Evolutionary conservation across 805 yeast genomes (phyloP).

Genomic region (Candida golubevii): DNA sequence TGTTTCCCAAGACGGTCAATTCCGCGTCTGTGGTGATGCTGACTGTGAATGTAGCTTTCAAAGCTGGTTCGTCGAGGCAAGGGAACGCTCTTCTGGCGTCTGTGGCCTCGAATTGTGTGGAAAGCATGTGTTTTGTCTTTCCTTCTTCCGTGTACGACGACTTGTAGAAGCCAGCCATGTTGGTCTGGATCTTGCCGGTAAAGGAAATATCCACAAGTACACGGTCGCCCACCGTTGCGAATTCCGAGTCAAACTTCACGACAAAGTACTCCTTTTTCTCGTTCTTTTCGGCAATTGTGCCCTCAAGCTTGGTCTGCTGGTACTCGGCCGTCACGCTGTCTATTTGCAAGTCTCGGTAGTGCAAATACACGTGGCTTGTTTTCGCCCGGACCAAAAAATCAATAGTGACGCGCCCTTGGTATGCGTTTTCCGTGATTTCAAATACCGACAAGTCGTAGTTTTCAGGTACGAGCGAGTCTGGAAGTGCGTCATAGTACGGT

Average conservation of each 20-base stretch:
- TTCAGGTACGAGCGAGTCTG: slow-evolving; percentile 62
- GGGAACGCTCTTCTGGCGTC: slow-evolving; percentile 59
- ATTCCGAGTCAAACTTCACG: slow-evolving; percentile 47
- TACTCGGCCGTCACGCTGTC: slow-evolving; percentile 18
- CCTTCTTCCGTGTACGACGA: slow-evolving; percentile 42
- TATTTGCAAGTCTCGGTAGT: slow-evolving; percentile 42
- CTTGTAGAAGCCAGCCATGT: slow-evolving; percentile 55
- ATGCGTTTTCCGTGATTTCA: slow-evolving; percentile 43
- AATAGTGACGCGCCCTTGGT: slow-evolving; percentile 46
- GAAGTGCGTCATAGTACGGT: slow-evolving; percentile 48
- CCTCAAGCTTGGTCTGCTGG: slow-evolving; percentile 24
- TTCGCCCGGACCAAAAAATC: slow-evolving; percentile 40
- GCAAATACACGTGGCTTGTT: slow-evolving; percentile 45
- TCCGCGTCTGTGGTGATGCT: slow-evolving; percentile 28
- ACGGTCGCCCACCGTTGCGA: slow-evolving; percentile 22
- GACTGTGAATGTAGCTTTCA: slow-evolving; percentile 54
- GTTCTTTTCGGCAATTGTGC: slow-evolving; percentile 28
- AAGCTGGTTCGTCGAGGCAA: slow-evolving; percentile 52
- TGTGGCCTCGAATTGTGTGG: slow-evolving; percentile 57
- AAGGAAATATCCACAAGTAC: slow-evolving; percentile 31
- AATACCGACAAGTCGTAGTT: slow-evolving; percentile 66
- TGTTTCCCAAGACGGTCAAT: slow-evolving; percentile 44
- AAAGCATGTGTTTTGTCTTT: slow-evolving; percentile 35
- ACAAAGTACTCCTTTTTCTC: slow-evolving; percentile 60
- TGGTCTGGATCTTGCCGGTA: slow-evolving; percentile 44